Evolutionary conservation across 257 asterid genomes (phyloP).

Genomic region (Petunia axillaris): DNA sequence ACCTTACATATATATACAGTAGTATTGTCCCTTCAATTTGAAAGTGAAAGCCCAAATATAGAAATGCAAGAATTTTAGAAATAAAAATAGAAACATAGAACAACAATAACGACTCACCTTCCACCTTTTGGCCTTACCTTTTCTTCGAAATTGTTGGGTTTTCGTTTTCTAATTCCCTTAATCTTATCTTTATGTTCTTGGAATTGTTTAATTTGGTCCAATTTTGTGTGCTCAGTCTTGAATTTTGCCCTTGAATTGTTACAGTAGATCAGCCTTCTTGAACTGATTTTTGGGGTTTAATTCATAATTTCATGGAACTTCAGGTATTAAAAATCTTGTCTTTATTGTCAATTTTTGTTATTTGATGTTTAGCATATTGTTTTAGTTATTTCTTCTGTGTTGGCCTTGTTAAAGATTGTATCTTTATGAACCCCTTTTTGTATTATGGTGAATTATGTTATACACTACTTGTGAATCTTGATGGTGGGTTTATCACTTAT

Average conservation of each 20-base stretch:
- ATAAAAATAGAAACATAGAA: constrained; percentile 13
- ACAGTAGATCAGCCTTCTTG: constrained; percentile 16
- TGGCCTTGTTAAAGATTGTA: neutral
- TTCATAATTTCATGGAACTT: constrained; percentile 24
- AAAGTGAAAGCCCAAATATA: constrained; percentile 30
- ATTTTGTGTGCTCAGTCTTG: constrained; percentile 7
- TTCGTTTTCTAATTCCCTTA: neutral
- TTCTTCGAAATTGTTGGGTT: constrained; percentile 31
- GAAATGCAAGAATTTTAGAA: too few relatives aligned
- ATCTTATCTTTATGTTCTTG: constrained; percentile 17
- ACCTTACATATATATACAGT: constrained; percentile 6
- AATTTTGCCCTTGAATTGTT: neutral
- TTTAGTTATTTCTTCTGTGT: neutral
- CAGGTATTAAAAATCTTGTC: constrained; percentile 44
- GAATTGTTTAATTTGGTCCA: neutral
- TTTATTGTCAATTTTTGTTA: neutral
- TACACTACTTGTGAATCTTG: neutral
- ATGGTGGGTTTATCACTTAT: neutral
- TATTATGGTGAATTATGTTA: neutral
- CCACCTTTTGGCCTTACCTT: constrained; percentile 39
- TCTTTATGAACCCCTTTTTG: neutral
- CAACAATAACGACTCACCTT: constrained; percentile 33
- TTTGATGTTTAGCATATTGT: neutral
- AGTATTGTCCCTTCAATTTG: constrained; percentile 31
- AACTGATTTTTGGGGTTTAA: constrained; percentile 24